A percentile compares a stretch with the other conserved stretches of the same genome.
Conservation (phyloP, 2,329 filamentous ascomycete species). For the Aspergillus spinulosporus region DNA sequence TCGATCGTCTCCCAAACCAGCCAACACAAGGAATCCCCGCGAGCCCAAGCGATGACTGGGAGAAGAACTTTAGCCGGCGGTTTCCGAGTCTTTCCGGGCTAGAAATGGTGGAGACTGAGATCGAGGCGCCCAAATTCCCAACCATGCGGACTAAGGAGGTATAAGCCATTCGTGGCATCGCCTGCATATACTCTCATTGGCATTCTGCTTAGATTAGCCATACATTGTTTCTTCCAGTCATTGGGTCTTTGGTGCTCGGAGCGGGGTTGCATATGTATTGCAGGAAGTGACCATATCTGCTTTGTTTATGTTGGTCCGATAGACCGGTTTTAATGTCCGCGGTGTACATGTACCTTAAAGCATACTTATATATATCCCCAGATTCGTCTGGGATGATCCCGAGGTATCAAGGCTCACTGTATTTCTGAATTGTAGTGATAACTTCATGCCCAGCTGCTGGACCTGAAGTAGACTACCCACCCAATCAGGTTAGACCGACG, state of each 20-base stretch:
- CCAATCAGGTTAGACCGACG: conserved; percentile 14
- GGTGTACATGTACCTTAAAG: conserved; percentile 14
- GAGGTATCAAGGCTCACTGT: neutral
- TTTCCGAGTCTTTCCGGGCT: conserved; percentile 83
- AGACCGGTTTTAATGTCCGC: conserved; percentile 14
- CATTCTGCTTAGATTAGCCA: conserved; percentile 9
- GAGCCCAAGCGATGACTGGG: conserved; percentile 59
- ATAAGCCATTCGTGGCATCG: conserved; percentile 21
- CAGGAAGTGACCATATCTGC: conserved; percentile 13
- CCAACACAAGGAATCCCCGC: conserved; percentile 28
- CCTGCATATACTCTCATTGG: neutral
- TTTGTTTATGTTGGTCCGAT: conserved; percentile 5
- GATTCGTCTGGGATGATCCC: neutral
- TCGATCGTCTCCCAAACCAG: conserved; percentile 22
- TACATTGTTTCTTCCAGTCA: neutral
- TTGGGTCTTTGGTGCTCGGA: conserved; percentile 4
- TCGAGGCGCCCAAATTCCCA: conserved; percentile 42
- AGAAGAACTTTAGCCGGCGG: conserved; percentile 74
- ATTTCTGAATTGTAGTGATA: neutral
- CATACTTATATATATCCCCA: conserved; percentile 12
- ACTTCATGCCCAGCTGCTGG: neutral
- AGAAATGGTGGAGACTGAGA: conserved; percentile 81
- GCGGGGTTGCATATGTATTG: conserved; percentile 12
- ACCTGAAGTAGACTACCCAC: conserved; percentile 10
- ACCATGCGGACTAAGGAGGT: conserved; percentile 46